Evolutionary conservation across 2,329 filamentous ascomycete species (phyloP), one percentile per base, ranked within the genome.

Genomic region (Clarireedia hainanense): DNA sequence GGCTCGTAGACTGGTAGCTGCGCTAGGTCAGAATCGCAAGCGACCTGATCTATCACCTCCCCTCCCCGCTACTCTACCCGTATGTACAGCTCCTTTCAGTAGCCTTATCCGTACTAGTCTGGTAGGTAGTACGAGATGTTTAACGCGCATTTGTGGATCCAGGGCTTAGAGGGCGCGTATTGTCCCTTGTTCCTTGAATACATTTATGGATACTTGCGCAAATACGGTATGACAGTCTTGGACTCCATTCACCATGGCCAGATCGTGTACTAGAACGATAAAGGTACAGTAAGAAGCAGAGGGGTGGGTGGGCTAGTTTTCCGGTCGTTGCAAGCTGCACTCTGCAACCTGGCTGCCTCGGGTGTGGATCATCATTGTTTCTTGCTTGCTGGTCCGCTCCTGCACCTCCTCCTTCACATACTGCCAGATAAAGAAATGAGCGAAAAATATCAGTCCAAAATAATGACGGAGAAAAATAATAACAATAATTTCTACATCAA

Each of bases 401-500:
- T 17, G 39, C 15, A 42, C 15, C 39, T 42, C 15, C 39, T 17
- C 39, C 39, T 17, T 42, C 5, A n/a, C 20, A n/a, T 15, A 20
- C 39, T n/a, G 15, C 39, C 39, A 9, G 15, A n/a, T 14, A 17
- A 6, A 20, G n/a, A 42, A 42, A 42, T 17, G 9, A 20, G 39
- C 39, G 15, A 42, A 20, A 42, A 42, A 20, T 3, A 42, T 7
- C 39, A 15, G n/a, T 34, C 30, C 30, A 34, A 34, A 34, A 34
- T 14, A 34, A 14, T 9, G 10, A 34, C 5, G 10, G 30, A 12
- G 30, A 9, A 34, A 12, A 34, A 34, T 34, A 42, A 42, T 42
- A 42, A 42, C 3, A 42, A 4, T 42, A 17, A 17, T 17, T 42
- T 42, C 15, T 42, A 7, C 39, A 61, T 61, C 60, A 42, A 42